These are phyloP conservation scores for Bruguiera hainesii DNA, from an alignment of 441 rosid genomes.

Conservation along the genomic window DNA sequence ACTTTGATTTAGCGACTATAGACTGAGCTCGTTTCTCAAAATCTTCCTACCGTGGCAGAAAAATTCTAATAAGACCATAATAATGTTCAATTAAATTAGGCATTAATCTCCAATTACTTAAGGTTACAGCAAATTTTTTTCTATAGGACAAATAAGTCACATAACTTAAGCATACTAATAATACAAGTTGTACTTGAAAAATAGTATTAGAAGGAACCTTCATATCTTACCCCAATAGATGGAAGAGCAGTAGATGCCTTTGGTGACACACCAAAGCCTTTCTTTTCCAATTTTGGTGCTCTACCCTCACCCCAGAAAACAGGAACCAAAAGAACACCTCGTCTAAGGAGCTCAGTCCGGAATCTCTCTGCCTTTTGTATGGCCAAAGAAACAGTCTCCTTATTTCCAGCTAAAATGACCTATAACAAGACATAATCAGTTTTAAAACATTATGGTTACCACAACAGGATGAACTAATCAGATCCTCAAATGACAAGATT, in stretches of 20 bases:
- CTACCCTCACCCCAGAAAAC: conserved; percentile 73
- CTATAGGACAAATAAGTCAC: not conserved
- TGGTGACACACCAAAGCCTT: conserved; percentile 69
- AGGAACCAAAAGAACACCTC: conserved; percentile 90
- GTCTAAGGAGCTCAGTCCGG: conserved; percentile 74
- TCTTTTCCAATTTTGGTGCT: conserved; percentile 54
- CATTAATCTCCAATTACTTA: too few species aligned
- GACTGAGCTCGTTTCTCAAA: conserved; percentile 81
- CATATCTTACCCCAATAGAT: conserved; percentile 69
- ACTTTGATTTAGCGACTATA: conserved; percentile 67
- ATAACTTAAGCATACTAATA: not conserved
- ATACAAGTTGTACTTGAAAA: not conserved
- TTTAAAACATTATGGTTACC: conserved; percentile 6
- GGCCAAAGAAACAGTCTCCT: conserved; percentile 60
- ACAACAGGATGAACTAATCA: too few species aligned
- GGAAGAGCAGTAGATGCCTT: conserved; percentile 67
- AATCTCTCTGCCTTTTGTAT: conserved; percentile 81
- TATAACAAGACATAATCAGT: conserved; percentile 24
- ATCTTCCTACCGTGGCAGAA: conserved; percentile 58
- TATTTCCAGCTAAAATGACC: conserved; percentile 93
- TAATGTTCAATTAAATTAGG: not conserved
- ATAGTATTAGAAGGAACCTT: not conserved
- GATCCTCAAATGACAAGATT: too few species aligned
- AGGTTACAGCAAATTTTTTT: too few species aligned
- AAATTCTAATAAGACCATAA: conserved; percentile 19